Percentiles rank a stretch among this genome's conserved stretches.
Conservation (phyloP, 257 asterid species). For the Rauvolfia tetraphylla region DNA sequence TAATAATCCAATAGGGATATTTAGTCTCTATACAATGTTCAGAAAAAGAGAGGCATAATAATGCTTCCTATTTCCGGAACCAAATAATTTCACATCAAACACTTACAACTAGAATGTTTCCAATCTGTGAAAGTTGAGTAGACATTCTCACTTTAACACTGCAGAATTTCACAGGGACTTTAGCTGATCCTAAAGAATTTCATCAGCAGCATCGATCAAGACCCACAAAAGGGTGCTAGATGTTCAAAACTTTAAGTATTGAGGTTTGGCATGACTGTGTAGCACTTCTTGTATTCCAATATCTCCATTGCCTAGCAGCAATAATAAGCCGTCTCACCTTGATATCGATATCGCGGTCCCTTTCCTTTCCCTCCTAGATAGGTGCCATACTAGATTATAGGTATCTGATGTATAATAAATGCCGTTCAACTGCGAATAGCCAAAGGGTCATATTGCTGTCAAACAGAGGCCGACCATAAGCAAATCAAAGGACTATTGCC, state of each 20-base stretch:
- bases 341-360: not conserved
- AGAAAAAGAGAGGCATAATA: slow-evolving; percentile 32
- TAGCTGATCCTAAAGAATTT: not conserved
- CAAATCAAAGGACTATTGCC: slow-evolving; percentile 2
- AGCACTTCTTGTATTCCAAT: not conserved
- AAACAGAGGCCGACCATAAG: not conserved
- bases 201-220: too few species aligned
- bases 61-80: slow-evolving; percentile 38
- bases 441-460: not conserved
- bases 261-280: not conserved
- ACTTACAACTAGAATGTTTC: slow-evolving; percentile 24
- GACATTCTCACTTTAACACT: not conserved
- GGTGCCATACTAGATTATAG: not conserved
- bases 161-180: not conserved
- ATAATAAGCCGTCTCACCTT: too few species aligned
- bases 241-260: too few species aligned
- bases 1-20: slow-evolving; percentile 8
- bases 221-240: too few species aligned
- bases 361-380: not conserved
- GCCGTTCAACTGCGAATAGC: not conserved
- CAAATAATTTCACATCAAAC: slow-evolving; percentile 44
- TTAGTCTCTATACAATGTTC: slow-evolving; percentile 3
- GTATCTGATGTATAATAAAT: not conserved
- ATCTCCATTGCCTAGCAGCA: too few species aligned
- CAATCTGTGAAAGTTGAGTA: not conserved